phyloP scores from a whole-genome alignment of 1,284 basidiomycete species.

The Anthracocystis panici-leucophaei region DNA sequence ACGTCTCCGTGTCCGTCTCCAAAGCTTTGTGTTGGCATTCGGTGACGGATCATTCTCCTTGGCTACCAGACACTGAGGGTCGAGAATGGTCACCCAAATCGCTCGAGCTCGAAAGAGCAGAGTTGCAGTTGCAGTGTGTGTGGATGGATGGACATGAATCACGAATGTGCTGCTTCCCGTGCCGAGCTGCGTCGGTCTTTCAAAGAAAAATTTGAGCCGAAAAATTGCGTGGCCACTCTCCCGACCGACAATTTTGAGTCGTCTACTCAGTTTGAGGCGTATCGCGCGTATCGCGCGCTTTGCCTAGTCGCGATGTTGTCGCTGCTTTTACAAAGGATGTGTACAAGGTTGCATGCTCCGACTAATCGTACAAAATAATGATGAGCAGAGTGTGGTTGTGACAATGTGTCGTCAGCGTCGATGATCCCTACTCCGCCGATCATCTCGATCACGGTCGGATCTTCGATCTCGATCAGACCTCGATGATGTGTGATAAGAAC shows the following conservation, averaged over 20 bases:
- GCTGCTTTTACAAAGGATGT: background rate
- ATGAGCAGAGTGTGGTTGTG: background rate
- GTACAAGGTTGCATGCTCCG: slow-evolving; percentile 1
- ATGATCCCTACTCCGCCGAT: slow-evolving; percentile 18
- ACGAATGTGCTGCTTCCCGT: too few relatives aligned
- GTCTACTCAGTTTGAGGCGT: background rate
- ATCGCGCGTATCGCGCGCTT: slow-evolving; percentile 33
- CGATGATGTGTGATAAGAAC: slow-evolving; percentile 21
- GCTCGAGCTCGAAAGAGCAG: too few relatives aligned
- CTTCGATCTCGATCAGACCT: slow-evolving; percentile 51
- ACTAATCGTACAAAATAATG: background rate
- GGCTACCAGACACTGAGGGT: too few relatives aligned
- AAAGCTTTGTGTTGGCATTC: too few relatives aligned
- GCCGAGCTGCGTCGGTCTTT: too few relatives aligned
- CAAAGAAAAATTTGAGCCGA: too few relatives aligned
- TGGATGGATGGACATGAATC: slow-evolving; percentile 19
- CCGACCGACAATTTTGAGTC: background rate
- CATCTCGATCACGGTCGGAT: slow-evolving; percentile 34
- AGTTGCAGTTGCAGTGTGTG: too few relatives aligned
- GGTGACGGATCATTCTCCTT: too few relatives aligned
- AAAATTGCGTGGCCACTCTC: slow-evolving; percentile 2
- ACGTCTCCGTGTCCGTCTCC: too few relatives aligned
- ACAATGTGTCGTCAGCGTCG: slow-evolving; percentile 13
- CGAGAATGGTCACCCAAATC: too few relatives aligned
- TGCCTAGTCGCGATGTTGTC: background rate